Percentiles rank a stretch among this genome's conserved stretches.
phyloP scores from a whole-genome alignment of 2,329 filamentous ascomycete genomes.

The Calonectria honghensis region DNA sequence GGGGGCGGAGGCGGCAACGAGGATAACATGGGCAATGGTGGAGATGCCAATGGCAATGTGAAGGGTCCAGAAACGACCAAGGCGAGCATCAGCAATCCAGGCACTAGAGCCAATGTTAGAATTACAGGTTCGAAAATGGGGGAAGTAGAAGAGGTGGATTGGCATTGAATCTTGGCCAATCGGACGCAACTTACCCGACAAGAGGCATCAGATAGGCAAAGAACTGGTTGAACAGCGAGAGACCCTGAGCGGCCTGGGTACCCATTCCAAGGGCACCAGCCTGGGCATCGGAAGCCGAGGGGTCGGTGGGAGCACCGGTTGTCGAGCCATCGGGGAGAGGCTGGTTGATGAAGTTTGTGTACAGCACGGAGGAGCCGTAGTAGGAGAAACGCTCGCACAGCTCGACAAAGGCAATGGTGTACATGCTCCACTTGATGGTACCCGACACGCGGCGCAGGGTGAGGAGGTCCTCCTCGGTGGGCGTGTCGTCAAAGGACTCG shows the following conservation, averaged over 20 bases:
- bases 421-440: constrained; percentile 79
- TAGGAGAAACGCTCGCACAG: constrained; percentile 86
- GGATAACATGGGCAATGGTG: constrained; percentile 79
- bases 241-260: constrained; percentile 70
- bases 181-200: constrained; percentile 65
- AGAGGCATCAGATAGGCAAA: constrained; percentile 78
- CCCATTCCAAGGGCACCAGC: constrained; percentile 76
- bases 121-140: not conserved
- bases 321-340: constrained; percentile 71
- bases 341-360: constrained; percentile 79
- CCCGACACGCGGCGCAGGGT: constrained; percentile 79
- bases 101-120: constrained; percentile 57
- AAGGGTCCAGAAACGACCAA: constrained; percentile 84
- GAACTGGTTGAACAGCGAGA: constrained; percentile 75
- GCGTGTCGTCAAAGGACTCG: constrained; percentile 61
- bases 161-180: constrained; percentile 42
- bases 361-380: constrained; percentile 82
- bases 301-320: constrained; percentile 68
- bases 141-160: not conserved
- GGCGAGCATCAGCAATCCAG: constrained; percentile 80
- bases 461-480: constrained; percentile 77
- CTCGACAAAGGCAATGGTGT: constrained; percentile 83
- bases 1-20: constrained; percentile 80
- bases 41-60: constrained; percentile 80
- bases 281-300: constrained; percentile 52